A percentile compares a stretch with the other conserved stretches of the same genome.
Evolutionary conservation across 176 grass and related monocot species (phyloP).

Genomic region (Lolium perenne): DNA sequence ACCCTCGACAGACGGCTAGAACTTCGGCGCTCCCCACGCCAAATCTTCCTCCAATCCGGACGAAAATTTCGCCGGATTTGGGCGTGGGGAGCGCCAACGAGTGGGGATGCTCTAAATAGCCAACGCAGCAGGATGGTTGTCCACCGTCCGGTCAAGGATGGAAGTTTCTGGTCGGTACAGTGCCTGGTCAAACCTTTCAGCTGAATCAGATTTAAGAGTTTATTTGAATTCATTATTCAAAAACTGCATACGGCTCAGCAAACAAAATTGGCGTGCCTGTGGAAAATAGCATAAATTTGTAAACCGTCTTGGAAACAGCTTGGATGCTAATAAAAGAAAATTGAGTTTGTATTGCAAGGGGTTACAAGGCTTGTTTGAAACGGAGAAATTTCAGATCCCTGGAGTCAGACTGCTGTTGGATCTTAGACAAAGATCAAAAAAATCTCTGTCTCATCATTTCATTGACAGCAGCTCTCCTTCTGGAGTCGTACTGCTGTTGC

Average conservation of each 20-base stretch:
- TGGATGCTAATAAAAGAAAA: no score
- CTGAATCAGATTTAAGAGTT: neutral
- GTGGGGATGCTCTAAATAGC: no score
- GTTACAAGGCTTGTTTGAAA: neutral
- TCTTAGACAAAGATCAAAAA: neutral
- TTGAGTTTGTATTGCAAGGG: neutral
- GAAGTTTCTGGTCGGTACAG: constrained; percentile 16
- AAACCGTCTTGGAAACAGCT: no score
- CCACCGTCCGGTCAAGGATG: constrained; percentile 20
- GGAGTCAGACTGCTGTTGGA: no score
- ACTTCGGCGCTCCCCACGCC: no score
- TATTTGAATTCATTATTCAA: neutral
- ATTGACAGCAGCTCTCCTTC: constrained; percentile 95
- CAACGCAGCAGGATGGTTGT: neutral
- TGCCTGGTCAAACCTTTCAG: neutral
- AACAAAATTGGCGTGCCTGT: no score
- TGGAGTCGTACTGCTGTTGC: constrained; percentile 96
- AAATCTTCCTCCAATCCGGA: no score
- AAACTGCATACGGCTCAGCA: no score
- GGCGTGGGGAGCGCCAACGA: no score
- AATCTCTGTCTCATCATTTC: constrained; percentile 97
- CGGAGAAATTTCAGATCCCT: neutral
- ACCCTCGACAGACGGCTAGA: no score
- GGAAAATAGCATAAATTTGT: no score
- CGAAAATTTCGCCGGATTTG: no score